Evolutionary conservation across 768 basidiomycete genomes (phyloP), one percentile per base, ranked within the genome.

Genomic region (Suillus subalutaceus): DNA sequence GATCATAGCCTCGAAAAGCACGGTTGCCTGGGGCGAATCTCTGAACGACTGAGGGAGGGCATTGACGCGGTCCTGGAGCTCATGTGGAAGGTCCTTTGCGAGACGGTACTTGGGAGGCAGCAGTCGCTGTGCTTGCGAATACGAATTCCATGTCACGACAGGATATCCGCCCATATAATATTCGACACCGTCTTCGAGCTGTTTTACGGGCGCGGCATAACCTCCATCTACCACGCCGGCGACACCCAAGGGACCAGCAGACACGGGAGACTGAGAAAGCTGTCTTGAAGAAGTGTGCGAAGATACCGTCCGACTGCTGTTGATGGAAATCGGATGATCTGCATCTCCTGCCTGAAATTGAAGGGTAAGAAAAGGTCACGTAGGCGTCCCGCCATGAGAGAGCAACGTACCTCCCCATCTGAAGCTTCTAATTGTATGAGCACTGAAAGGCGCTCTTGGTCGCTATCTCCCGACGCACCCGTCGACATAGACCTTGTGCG

Each of bases 41-140:
- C 84, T 80, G 35, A 78, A 81, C n/a, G 72, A 63, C 0, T 72
- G 70, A 2, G 82, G 78, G 68, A 88, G 79, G 2, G 78, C 71
- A 74, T 91, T 90, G 76, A 93, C 84, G 63, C 84, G 78, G 72
- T 93, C 91, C 65, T 91, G 88, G 6, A 92, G 72, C 4, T 79
- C 68, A 68, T 88, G 86, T 1, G 88, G 87, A n/a, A 92, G 79
- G 66, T 91, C 82, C 65, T 75, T 80, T 2, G 86, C 73, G 18
- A 78, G 70, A 56, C 68, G 71, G 53, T 74, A 73, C 23, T 73
- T 73, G 6, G 76, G 73, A 3, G 64, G 55, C 9, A 68, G 65
- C 10, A 59, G 52, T 15, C 72, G 68, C n/a, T 69, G 63, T n/a
- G 66, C 67, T 3, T 67, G 66, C 7, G 71, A 63, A 7, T 64